Base-by-base conservation (phyloP, 73 alveolate species). In the Diophrys sp. region DNA sequence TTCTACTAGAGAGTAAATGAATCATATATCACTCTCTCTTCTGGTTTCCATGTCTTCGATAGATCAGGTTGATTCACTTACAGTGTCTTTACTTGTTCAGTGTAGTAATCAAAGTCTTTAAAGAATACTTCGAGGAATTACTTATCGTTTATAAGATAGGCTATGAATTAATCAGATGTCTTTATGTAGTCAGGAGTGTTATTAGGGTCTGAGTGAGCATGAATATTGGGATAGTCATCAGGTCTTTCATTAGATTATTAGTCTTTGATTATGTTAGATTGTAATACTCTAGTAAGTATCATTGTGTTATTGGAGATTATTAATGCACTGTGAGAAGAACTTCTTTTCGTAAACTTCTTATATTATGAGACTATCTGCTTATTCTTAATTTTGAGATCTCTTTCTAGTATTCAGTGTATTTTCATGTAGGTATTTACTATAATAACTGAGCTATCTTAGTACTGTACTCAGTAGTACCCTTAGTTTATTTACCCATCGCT, bases 401-500 rank as follows among this genome's bases (percentile, higher is more conserved):
- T 66, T 34, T 2, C 67, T 78, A 0, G 53, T 54, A 34, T 33
- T 56, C 80, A 68, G 29, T 57, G 5, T 69, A 2, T 30, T 57
- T 53, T 27, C 25, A 71, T 5, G 28, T 24, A 32, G 77, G 2
- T 56, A 73, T n/a, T 62, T 75, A 80, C 93, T 80, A 44, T 33
- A 74, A 68, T 0, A 80, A 18, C 56, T 80, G 62, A 54, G 87
- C 89, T 14, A 56, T 27, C 23, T 31, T n/a, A 0, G 56, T 73
- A 34, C 71, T 70, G 32, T 14, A 62, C 14, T 70, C 55, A 30
- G 71, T 72, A 5, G 83, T 26, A 1, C 71, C 70, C 27, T 55
- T 54, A 14, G 94, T 23, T 26, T 32, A 24, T 54, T 84, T 84
- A 14, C 86, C 82, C 32, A 89, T 56, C 70, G 88, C 96, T 34